Evolutionary conservation across 2,329 filamentous ascomycete genomes (phyloP), one percentile per base, ranked within the genome.

Genomic region (Aspergillus intermedius): DNA sequence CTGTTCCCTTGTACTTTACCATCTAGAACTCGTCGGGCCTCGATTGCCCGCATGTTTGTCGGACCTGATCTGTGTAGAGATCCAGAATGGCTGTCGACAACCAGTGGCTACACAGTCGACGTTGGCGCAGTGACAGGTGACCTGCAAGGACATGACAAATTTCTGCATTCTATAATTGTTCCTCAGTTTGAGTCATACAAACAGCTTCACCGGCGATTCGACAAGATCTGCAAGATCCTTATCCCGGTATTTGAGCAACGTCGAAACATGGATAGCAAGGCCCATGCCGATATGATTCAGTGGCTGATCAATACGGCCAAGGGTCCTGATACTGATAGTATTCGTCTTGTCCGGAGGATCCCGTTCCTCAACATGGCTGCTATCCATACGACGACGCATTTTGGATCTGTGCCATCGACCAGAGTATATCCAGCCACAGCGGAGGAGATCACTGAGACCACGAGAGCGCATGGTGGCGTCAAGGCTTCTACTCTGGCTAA

Each of bases 241-340:
- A 15, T 25, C 17, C 42, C 34, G 34, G 17, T 37, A 7, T 37
- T 17, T 5, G n/a, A 37, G n/a, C 34, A 37, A n/a, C 34, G 34
- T 37, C 34, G 10, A 37, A 37, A 37, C 5, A 37, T 9, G 34
- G 34, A n/a, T 37, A 37, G 34, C n/a, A 37, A 37, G n/a, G n/a
- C 34, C 34, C 34, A 37, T 37, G 34, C 19, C 19, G 9, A 21
- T 19, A 42, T 42, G 21, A 42, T 42, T 19, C 19, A 23, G 19
- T 22, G 19, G 9, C 39, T 45, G 43, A 39, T 51, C 15, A 61
- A 66, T 28, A 60, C 66, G 1, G 67, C 60, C 39, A 42, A 42
- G 39, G 3, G 39, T 23, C 17, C 39, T 42, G 19, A 23, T 42
- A n/a, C 39, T 42, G 39, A 23, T 4, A 42, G 39, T 23, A 23